Evolutionary conservation across 2,329 filamentous ascomycete species (phyloP).

Genomic region (Metarhizium album): DNA sequence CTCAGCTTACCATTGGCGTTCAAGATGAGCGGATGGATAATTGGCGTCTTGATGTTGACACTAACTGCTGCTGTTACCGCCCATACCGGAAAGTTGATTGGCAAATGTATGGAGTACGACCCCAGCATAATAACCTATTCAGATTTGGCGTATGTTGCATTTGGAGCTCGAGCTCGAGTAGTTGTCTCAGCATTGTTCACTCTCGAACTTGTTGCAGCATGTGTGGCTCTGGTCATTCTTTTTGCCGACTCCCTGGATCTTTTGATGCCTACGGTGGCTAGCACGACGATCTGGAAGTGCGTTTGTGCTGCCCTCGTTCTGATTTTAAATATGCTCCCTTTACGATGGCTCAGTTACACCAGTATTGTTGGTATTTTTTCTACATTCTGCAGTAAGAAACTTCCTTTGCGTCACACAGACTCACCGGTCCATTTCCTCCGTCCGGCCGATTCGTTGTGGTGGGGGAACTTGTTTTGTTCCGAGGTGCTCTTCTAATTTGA

Average conservation of each 20-base stretch:
- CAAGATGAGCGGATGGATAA: slow-evolving; percentile 79
- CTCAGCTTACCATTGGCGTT: slow-evolving; percentile 82
- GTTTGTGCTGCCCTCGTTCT: slow-evolving; percentile 69
- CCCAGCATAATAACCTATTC: slow-evolving; percentile 84
- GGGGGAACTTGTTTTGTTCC: not conserved
- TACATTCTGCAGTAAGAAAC: slow-evolving; percentile 69
- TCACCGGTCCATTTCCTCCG: not conserved
- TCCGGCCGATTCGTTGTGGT: not conserved
- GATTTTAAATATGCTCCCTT: slow-evolving; percentile 73
- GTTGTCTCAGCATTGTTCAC: slow-evolving; percentile 80
- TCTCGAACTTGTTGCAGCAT: slow-evolving; percentile 76
- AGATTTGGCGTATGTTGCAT: slow-evolving; percentile 84
- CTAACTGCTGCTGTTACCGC: slow-evolving; percentile 66
- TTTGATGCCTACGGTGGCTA: slow-evolving; percentile 58
- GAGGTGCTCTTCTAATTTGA: slow-evolving; percentile 2
- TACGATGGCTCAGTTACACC: slow-evolving; percentile 78
- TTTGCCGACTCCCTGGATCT: slow-evolving; percentile 83
- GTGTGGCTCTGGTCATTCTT: slow-evolving; percentile 82
- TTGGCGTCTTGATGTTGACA: slow-evolving; percentile 64
- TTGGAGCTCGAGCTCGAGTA: slow-evolving; percentile 70
- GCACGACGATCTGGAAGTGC: slow-evolving; percentile 69
- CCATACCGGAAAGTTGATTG: slow-evolving; percentile 77
- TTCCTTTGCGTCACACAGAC: not conserved
- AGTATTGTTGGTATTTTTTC: slow-evolving; percentile 88
- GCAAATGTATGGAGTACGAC: slow-evolving; percentile 82